Evolutionary conservation across 441 rosid genomes (phyloP).

Genomic region (Syzygium malaccense): DNA sequence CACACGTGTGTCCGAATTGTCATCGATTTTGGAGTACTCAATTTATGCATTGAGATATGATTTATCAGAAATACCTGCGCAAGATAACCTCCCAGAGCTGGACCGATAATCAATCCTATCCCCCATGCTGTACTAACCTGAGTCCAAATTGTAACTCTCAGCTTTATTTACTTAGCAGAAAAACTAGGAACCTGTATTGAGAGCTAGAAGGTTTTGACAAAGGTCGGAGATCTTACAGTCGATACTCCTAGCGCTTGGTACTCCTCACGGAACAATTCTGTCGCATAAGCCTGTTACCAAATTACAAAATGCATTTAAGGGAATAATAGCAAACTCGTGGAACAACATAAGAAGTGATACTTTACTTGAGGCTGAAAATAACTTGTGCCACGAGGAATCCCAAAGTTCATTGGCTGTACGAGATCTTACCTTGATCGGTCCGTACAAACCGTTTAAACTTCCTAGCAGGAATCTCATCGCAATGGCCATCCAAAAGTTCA

Average conservation of each 20-base stretch:
- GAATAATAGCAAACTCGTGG: background rate
- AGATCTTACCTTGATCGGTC: slow-evolving; percentile 66
- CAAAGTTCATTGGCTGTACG: background rate
- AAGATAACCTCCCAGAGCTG: slow-evolving; percentile 85
- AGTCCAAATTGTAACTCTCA: slow-evolving; percentile 1
- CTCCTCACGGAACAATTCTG: slow-evolving; percentile 60
- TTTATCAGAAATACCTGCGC: slow-evolving; percentile 54
- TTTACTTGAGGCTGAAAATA: background rate
- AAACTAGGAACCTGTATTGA: background rate
- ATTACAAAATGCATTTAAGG: background rate
- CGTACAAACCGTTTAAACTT: slow-evolving; percentile 66
- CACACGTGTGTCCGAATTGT: background rate
- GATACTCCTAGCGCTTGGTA: slow-evolving; percentile 74
- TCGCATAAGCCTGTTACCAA: slow-evolving; percentile 62
- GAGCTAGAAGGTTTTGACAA: background rate
- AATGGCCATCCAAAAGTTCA: slow-evolving; percentile 82
- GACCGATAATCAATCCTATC: slow-evolving; percentile 86
- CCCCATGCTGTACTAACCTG: slow-evolving; percentile 96
- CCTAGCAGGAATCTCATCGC: slow-evolving; percentile 71
- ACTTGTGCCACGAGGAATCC: background rate
- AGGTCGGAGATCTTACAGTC: slow-evolving; percentile 37
- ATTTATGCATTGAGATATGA: background rate
- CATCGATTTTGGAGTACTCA: background rate
- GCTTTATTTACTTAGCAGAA: background rate
- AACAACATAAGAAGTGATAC: background rate